Evolutionary conservation across 2,329 filamentous ascomycete species (phyloP).

Genomic region (Knufia fluminis): DNA sequence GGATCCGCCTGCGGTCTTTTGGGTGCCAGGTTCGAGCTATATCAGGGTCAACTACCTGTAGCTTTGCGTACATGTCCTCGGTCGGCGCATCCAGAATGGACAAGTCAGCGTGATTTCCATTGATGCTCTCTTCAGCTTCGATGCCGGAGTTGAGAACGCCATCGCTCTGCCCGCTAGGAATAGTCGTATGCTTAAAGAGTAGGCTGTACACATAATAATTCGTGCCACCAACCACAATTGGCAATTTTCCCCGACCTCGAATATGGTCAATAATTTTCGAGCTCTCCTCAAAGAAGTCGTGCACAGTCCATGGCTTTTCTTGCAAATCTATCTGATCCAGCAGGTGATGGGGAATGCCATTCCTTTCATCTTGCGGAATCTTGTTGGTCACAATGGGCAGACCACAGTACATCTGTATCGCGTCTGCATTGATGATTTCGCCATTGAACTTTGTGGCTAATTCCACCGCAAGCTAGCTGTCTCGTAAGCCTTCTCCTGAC

Average conservation of each 20-base stretch:
- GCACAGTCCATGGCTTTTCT: conserved; percentile 74
- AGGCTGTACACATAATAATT: conserved; percentile 91
- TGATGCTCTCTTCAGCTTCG: conserved; percentile 19
- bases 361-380: conserved; percentile 63
- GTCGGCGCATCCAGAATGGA: conserved; percentile 60
- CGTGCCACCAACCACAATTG: conserved; percentile 86
- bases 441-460: conserved; percentile 75
- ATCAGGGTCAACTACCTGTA: conserved; percentile 71
- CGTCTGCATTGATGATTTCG: conserved; percentile 94
- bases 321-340: conserved; percentile 68
- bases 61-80: conserved; percentile 60
- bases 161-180: conserved; percentile 30
- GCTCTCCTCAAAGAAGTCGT: conserved; percentile 64
- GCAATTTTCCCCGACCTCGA: conserved; percentile 64
- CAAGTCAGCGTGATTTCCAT: conserved; percentile 13
- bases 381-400: conserved; percentile 95
- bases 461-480: conserved; percentile 71
- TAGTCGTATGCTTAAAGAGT: conserved; percentile 65
- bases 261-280: conserved; percentile 66
- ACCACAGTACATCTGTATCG: conserved; percentile 93
- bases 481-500: conserved; percentile 12
- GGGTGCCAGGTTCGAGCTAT: conserved; percentile 94
- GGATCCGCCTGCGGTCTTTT: conserved; percentile 82
- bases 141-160: too few relatives aligned
- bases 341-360: conserved; percentile 78